Conservation (phyloP, 2,329 filamentous ascomycete species). For the Uncinocarpus reesii region DNA sequence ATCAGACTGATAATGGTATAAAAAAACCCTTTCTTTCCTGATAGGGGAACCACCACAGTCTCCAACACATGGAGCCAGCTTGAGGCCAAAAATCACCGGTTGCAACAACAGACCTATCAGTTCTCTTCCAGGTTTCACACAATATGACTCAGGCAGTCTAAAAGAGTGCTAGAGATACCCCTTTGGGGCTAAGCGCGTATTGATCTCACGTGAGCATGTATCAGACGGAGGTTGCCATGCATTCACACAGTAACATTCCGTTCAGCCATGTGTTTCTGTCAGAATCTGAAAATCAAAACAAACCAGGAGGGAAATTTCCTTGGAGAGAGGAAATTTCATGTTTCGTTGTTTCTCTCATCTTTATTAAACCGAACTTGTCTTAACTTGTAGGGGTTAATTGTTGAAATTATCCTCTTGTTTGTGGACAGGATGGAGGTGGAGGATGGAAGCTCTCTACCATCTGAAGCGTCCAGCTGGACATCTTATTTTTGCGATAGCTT, state of each 20-base stretch:
- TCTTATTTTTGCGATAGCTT: slow-evolving; percentile 8
- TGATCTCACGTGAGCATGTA: slow-evolving; percentile 5
- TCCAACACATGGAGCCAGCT: no score
- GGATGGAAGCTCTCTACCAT: not conserved
- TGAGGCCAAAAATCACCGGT: no score
- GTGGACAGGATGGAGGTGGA: not conserved
- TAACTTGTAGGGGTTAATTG: not conserved
- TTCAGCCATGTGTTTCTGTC: not conserved
- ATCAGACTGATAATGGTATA: no score
- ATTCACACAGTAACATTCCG: not conserved
- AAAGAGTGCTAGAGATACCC: not conserved
- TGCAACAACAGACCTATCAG: no score
- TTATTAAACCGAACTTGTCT: not conserved
- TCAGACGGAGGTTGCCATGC: slow-evolving; percentile 1
- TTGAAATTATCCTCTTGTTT: not conserved
- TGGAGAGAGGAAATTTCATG: not conserved
- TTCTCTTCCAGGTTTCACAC: no score
- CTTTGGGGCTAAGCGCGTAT: not conserved
- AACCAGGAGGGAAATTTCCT: not conserved
- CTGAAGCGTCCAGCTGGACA: not conserved
- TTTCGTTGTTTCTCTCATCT: not conserved
- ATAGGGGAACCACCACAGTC: no score
- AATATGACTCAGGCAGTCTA: not conserved
- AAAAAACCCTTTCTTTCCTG: no score
- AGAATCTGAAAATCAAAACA: not conserved